Base-by-base conservation (phyloP, 257 asterid species). In the Prunella vulgaris region DNA sequence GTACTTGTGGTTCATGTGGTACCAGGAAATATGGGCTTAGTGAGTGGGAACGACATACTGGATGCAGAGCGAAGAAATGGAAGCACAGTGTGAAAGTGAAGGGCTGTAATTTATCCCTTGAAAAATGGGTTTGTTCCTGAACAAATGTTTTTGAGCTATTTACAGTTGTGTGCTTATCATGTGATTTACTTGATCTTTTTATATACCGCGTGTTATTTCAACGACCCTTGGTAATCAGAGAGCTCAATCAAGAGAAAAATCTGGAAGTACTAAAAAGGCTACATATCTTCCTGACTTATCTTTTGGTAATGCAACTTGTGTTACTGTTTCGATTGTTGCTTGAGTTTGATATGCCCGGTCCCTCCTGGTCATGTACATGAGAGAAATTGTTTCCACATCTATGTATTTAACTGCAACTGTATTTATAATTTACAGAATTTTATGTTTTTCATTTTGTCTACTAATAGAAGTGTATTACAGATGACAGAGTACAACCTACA, bases 21-120 rank as follows among this genome's bases (percentile, higher is more conserved):
- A 70, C 84, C 58, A 79, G 70, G 81, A 89, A 89, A 66, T 87
- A 68, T 74, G 81, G 86, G 65, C 96, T 87, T 67, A 74, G 86
- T 80, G 95, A 89, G 84, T 94, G 99, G 99, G 99, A 94, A 75
- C 79, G 85, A 13, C 99, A 94, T 80, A 91, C 97, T 24, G 99
- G 99, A 40, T 89, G 89, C 74, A 83, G 98, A 82, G 98, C 99
- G 8, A 94, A 94, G 79, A 94, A 94, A 74, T 94, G 99, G 99
- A 94, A 94, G 85, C 84, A 77, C 75, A 94, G 98, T 73, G 93
- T 94, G 60, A 94, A 85, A 89, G 84, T 91, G 80, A 91, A 89
- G 83, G 92, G 74, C 66, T 71, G 82, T 30, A 84, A 71, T 78
- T 30, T 80, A 71, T 77, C 95, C 28, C 91, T 94, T 66, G 93